A percentile compares a stretch with the other conserved stretches of the same genome.
Evolutionary conservation across 2,329 filamentous ascomycete genomes (phyloP).

Genomic region (Pseudocercospora eumusae): DNA sequence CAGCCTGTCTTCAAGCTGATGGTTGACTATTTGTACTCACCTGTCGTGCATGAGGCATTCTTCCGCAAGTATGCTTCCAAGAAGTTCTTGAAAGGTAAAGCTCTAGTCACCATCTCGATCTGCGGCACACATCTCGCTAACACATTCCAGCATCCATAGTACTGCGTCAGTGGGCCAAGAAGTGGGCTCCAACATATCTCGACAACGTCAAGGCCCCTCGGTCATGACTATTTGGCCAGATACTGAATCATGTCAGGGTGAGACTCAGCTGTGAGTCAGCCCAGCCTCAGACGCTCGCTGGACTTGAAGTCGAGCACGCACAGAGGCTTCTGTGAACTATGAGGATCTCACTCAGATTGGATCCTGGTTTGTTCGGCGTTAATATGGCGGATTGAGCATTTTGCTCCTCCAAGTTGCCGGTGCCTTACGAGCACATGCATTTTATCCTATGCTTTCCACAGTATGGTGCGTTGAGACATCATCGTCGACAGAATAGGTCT

Average conservation of each 20-base stretch:
- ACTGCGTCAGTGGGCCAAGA: conserved; percentile 87
- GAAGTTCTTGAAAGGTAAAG: conserved; percentile 96
- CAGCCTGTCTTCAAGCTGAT: conserved; percentile 89
- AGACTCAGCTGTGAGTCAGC: conserved; percentile 14
- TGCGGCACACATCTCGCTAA: conserved; percentile 35
- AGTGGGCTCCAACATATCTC: conserved; percentile 42
- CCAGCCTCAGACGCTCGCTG: conserved; percentile 23
- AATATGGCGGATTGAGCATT: conserved; percentile 20
- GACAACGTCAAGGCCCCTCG: conserved; percentile 39
- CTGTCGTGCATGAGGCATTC: conserved; percentile 92
- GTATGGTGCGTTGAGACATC: conserved; percentile 13
- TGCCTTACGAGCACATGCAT: conserved; percentile 10
- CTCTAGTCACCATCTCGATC: conserved; percentile 11
- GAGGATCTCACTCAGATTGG: conserved; percentile 16
- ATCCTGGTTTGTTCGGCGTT: conserved; percentile 25
- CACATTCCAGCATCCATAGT: conserved; percentile 74
- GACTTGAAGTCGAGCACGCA: conserved; percentile 15
- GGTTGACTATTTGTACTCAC: conserved; percentile 92
- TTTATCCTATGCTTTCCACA: conserved; percentile 11
- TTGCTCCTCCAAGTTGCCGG: not conserved
- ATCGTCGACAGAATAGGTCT: conserved; percentile 15
- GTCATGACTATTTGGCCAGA: conserved; percentile 29
- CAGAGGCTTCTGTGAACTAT: conserved; percentile 24
- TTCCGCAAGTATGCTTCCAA: conserved; percentile 99
- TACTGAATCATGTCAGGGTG: conserved; percentile 25